Evolutionary conservation across 2,329 filamentous ascomycete species (phyloP), one percentile per base, ranked within the genome.

Genomic region (Aspergillus niger): DNA sequence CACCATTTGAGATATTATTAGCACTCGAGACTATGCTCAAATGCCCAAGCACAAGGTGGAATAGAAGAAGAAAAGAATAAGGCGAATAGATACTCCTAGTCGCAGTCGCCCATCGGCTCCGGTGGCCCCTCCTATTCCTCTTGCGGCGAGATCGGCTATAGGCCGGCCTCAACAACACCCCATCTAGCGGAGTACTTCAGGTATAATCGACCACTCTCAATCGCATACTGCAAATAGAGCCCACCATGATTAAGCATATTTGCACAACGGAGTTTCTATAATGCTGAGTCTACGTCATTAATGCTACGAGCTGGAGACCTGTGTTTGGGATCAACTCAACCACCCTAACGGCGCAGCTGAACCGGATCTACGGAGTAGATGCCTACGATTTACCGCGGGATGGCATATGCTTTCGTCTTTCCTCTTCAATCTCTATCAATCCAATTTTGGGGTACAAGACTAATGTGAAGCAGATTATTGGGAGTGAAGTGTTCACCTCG

Each of bases 101-200:
- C 7, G 36, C 15, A 58, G 39, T 26, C 41, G 41, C n/a, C n/a
- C 3, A 17, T 41, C 17, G 15, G 39, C 17, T 41, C 39, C 44
- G 53, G 49, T 58, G 49, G 56, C 41, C 26, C 38, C 56, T 54
- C 56, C 36, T 58, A 53, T 54, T 44, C 20, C 32, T 10, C 13
- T 41, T 54, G 15, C 32, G 36, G 51, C 51, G n/a, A 39, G 51
- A 54, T 54, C 32, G 51, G 36, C 39, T 59, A 15, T 58, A 49
- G 11, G 57, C 51, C 15, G 39, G 44, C 5, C 20, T 43, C 30
- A 61, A 58, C 44, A 49, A 26, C 44, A 49, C 44, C 1, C 15
- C 44, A 28, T 28, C 44, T 49, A 3, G 15, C 39, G 8, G 15
- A 43, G 6, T 49, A 17, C 15, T 26, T n/a, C 32, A 36, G 7